Conservation (phyloP, 2,329 filamentous ascomycete genomes). For the Trichophyton simii region DNA sequence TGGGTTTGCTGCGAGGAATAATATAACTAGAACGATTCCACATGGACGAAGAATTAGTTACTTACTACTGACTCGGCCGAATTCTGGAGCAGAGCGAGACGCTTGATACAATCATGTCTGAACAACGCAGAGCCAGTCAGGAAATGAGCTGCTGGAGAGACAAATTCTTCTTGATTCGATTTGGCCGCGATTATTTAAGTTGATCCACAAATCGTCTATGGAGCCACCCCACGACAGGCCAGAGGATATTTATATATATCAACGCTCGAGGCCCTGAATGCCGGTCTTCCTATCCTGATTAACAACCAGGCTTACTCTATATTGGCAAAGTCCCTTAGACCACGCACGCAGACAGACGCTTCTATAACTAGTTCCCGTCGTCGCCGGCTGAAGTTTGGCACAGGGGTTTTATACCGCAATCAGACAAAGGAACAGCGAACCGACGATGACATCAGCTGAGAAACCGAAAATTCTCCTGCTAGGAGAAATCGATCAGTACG, state of each 20-base stretch:
- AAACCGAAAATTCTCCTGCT: slow-evolving; percentile 52
- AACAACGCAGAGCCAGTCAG: slow-evolving; percentile 1
- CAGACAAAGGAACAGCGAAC: background rate
- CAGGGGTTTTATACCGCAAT: background rate
- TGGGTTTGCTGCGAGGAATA: background rate
- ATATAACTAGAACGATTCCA: background rate
- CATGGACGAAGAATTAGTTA: background rate
- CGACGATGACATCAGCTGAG: slow-evolving; percentile 14
- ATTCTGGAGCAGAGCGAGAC: background rate
- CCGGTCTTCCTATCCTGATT: background rate
- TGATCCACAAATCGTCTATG: background rate
- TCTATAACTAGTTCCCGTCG: background rate
- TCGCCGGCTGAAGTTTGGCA: background rate
- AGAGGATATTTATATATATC: background rate
- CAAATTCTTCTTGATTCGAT: background rate
- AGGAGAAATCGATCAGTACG: slow-evolving; percentile 52
- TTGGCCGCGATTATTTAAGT: slow-evolving; percentile 1
- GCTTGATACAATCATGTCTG: background rate
- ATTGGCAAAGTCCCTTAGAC: background rate
- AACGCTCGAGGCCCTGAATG: background rate
- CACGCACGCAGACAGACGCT: background rate
- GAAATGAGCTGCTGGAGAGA: background rate
- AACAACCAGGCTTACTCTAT: background rate
- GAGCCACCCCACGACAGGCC: background rate
- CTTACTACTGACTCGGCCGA: background rate